Conservation (phyloP, 2,329 filamentous ascomycete genomes). For the Neodidymelliopsis sp. region DNA sequence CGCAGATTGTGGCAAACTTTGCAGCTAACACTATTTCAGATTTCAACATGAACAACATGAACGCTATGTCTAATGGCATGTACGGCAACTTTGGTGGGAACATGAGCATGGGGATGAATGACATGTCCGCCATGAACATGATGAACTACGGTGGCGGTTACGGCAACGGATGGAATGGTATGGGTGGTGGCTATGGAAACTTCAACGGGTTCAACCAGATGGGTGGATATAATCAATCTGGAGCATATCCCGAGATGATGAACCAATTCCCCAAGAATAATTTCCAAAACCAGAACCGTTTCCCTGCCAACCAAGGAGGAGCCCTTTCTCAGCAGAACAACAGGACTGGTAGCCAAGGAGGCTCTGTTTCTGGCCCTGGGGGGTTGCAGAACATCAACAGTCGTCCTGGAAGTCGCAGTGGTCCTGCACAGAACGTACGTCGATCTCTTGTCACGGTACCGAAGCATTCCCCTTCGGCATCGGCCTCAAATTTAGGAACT, state of each 20-base stretch:
- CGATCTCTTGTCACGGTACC: constrained; percentile 32
- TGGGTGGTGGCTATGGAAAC: constrained; percentile 72
- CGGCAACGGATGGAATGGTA: constrained; percentile 72
- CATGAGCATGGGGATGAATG: constrained; percentile 77
- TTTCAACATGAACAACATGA: constrained; percentile 71
- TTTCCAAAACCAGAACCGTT: constrained; percentile 76
- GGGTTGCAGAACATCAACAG: constrained; percentile 31
- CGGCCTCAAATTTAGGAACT: constrained; percentile 26
- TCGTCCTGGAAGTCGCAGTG: constrained; percentile 43
- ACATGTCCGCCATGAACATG: constrained; percentile 71
- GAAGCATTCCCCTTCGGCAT: constrained; percentile 14
- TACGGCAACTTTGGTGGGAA: constrained; percentile 76
- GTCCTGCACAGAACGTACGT: constrained; percentile 45
- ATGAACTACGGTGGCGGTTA: constrained; percentile 73
- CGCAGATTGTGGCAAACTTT: constrained; percentile 16
- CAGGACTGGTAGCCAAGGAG: constrained; percentile 53
- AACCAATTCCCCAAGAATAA: constrained; percentile 68
- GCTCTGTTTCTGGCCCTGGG: constrained; percentile 37
- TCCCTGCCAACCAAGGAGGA: constrained; percentile 73
- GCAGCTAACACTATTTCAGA: constrained; percentile 31
- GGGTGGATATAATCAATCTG: constrained; percentile 63
- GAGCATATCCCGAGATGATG: constrained; percentile 56
- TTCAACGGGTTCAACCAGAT: constrained; percentile 58
- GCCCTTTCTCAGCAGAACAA: constrained; percentile 49
- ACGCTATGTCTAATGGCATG: constrained; percentile 83